Percentiles rank a stretch among this genome's conserved stretches.
These are phyloP conservation scores for Neonectria coccinea DNA, from an alignment of 2,329 filamentous ascomycete genomes.

Conservation along the genomic window DNA sequence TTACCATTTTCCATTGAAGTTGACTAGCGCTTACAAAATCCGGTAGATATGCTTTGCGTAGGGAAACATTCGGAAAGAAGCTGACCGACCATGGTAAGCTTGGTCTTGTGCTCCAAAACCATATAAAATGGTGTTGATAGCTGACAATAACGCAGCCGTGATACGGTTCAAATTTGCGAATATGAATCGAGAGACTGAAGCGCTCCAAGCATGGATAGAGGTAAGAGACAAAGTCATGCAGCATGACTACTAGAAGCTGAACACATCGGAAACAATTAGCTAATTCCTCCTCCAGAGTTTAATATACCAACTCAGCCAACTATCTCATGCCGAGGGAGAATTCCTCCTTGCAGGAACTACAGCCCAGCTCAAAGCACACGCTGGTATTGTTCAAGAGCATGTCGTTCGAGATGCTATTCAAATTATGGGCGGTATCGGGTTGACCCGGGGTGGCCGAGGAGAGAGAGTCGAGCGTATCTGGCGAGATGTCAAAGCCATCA, in stretches of 20 bases:
- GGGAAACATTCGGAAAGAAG: slow-evolving; percentile 23
- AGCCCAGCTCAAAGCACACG: slow-evolving; percentile 19
- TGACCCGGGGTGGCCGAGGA: slow-evolving; percentile 18
- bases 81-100: slow-evolving; percentile 12
- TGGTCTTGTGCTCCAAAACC: too few relatives aligned
- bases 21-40: background rate
- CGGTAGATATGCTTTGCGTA: slow-evolving; percentile 17
- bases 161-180: slow-evolving; percentile 22
- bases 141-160: slow-evolving; percentile 1
- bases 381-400: slow-evolving; percentile 18
- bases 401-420: slow-evolving; percentile 20
- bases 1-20: too few relatives aligned
- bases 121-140: background rate
- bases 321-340: slow-evolving; percentile 10
- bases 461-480: slow-evolving; percentile 22
- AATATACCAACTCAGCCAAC: slow-evolving; percentile 14
- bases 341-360: slow-evolving; percentile 22
- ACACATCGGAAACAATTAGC: background rate
- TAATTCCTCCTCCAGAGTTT: slow-evolving; percentile 4
- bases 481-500: slow-evolving; percentile 26
- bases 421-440: slow-evolving; percentile 19
- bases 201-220: slow-evolving; percentile 22
- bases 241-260: background rate
- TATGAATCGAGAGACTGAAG: slow-evolving; percentile 21
- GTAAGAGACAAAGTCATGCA: background rate